Base-by-base conservation (phyloP, 305 asterid species). In the Fraxinus sp. region DNA sequence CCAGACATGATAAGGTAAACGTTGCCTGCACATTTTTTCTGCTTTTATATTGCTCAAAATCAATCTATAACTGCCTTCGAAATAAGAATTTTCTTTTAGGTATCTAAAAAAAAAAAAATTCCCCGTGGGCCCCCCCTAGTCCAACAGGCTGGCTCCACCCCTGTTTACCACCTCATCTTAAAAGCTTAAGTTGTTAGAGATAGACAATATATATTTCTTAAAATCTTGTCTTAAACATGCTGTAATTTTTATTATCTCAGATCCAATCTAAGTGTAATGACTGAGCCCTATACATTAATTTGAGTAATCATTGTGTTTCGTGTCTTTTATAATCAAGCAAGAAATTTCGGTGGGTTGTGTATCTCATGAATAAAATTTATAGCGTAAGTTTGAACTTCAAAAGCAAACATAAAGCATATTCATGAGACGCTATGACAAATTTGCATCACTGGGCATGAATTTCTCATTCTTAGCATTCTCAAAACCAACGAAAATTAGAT, bases 1-100 rank as follows among this genome's bases (percentile, higher is more conserved):
- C 95, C 93, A 57, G 92, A 92, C 82, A 90, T 88, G 75, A 89
- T 90, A 64, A 91, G 98, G 97, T 95, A 90, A 85, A 75, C 83
- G 82, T 37, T 86, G 78, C 57, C 55, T 78, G 80, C 49, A 64
- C 78, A 30, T 79, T 11, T 77, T 80, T 81, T 85, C 75, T 83
- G 78, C 82, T 83, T 66, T 79, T 59, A 0, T 57, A 16, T 20
- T 0, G 36, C n/a, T 46, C 62, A 66, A n/a, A n/a, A n/a, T n/a
- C n/a, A n/a, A n/a, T n/a, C n/a, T n/a, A n/a, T n/a, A n/a, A n/a
- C n/a, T n/a, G n/a, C n/a, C n/a, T n/a, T n/a, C n/a, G n/a, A n/a
- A n/a, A n/a, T n/a, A n/a, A n/a, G n/a, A n/a, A n/a, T n/a, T n/a
- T n/a, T n/a, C n/a, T n/a, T n/a, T n/a, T n/a, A n/a, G n/a, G n/a